Evolutionary conservation across 2,329 filamentous ascomycete species (phyloP), one percentile per base, ranked within the genome.

Genomic region (Passalora sequoiae): DNA sequence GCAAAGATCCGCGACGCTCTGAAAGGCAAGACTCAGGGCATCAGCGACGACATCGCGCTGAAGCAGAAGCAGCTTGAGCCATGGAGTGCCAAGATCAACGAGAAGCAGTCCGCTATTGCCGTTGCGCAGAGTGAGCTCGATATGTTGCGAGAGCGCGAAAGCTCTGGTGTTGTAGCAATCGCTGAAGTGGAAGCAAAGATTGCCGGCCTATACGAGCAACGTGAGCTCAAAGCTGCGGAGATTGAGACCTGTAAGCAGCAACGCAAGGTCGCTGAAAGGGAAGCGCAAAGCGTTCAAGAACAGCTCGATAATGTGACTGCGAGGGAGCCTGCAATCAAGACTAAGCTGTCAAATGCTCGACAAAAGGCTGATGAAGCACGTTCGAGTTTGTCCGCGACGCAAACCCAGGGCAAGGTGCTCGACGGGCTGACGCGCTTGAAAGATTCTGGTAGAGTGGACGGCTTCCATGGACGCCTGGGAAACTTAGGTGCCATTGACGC

Each of bases 311-410:
- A 85, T 42, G 76, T 95, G 9, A 70, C 77, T 0, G 71, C 81
- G 33, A 84, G 87, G 62, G 92, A 97, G 62, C 87, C 89, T 9
- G 81, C 86, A 50, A 72, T 94, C 48, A 84, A 88, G 28, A 76
- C 84, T 17, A 88, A 91, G 66, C 80, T 98, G 24, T 97, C 92
- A 4, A 86, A 84, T 46, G 86, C 88, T 7, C 79, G 92, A 35
- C 89, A 96, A 63, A 97, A 94, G 69, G 92, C 92, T 4, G 92
- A 98, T 51, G 94, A 98, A 66, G 92, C 92, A 15, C 83, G 88
- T 49, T 89, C 89, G 3, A 96, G 85, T 63, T 75, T 98, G 36
- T 85, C 89, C 2, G 88, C 83, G 51, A 94, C 84, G 0, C 91
- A 97, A 62, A 94, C 88, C 9, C 86, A 94, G 53, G 88, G 92